Evolutionary conservation across 257 asterid species (phyloP).

Genomic region (Pogostemon cablin): DNA sequence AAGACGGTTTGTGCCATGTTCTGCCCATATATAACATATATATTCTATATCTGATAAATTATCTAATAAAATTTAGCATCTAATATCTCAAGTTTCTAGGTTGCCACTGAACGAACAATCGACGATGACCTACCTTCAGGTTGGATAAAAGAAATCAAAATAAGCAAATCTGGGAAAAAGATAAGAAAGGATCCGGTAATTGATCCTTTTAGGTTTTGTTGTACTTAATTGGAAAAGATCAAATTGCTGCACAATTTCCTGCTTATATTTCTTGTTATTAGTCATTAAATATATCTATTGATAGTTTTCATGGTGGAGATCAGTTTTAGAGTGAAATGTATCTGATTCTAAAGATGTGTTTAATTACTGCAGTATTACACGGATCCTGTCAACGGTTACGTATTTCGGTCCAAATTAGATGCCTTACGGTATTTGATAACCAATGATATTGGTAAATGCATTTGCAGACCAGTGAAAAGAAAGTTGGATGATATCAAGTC

Average conservation of each 20-base stretch:
- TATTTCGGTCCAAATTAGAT: constrained; percentile 65
- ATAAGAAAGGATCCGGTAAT: constrained; percentile 62
- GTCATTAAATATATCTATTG: background rate
- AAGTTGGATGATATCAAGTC: constrained; percentile 28
- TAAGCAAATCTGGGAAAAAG: constrained; percentile 44
- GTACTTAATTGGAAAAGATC: background rate
- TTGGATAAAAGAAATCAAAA: constrained; percentile 64
- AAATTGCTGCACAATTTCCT: constrained; percentile 1
- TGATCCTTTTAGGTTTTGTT: constrained; percentile 17
- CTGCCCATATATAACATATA: background rate
- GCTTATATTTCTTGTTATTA: constrained; percentile 5
- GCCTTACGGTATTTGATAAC: constrained; percentile 60
- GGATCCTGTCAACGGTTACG: constrained; percentile 66
- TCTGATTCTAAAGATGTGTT: constrained; percentile 30
- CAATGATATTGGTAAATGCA: constrained; percentile 53
- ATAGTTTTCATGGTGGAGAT: constrained; percentile 2
- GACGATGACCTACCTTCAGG: constrained; percentile 67
- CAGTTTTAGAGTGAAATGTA: background rate
- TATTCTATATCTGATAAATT: constrained; percentile 24
- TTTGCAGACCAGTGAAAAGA: constrained; percentile 50
- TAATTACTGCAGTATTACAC: constrained; percentile 55
- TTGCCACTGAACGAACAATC: constrained; percentile 33
- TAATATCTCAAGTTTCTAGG: constrained; percentile 41
- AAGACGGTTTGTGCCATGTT: constrained; percentile 41
- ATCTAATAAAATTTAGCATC: constrained; percentile 20